Evolutionary conservation across 2,329 filamentous ascomycete species (phyloP), one percentile per base, ranked within the genome.

Genomic region (Cryoendolithus antarcticus): DNA sequence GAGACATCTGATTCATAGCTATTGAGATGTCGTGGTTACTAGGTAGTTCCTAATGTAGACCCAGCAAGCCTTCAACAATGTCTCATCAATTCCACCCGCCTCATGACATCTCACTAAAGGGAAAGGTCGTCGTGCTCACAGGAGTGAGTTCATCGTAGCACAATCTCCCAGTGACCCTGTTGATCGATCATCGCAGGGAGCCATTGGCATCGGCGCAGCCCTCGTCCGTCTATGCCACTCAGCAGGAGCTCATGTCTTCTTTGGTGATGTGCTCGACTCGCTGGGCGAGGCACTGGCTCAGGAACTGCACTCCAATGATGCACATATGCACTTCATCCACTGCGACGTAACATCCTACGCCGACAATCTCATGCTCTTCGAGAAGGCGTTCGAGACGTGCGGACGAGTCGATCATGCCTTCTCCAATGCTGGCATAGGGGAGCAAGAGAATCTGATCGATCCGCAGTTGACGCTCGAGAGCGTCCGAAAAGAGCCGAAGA

Each of bases 401-500:
- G 64, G 65, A 3, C 56, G 55, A 4, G 60, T 72, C 13, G 69
- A 74, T 41, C 63, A 68, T 42, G 69, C 68, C 4, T 59, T 71
- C 12, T 63, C 63, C 3, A 66, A 62, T 27, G 70, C 69, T 1
- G 69, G 65, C 0, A 62, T 67, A 4, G 56, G 58, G 9, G 69
- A 71, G 42, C 57, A 59, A 4, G 57, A 55, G 0, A 62, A 64
- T 32, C 66, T 64, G 56, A 69, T 69, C 40, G 66, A 68, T 34
- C 60, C 62, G 2, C 52, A 54, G 2, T 50, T 71, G 30, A 64
- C 59, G 5, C 46, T 70, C 9, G 60, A 66, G 29, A 62, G 55
- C 6, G 58, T 72, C 13, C 50, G 62, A 49, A 63, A 47, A 15
- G 46, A 44, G 27, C 43, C 52, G 38, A 52, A 61, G 48, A 55